Base-by-base conservation (phyloP, 2,329 filamentous ascomycete genomes). In the Chrysoporthe puriensis region DNA sequence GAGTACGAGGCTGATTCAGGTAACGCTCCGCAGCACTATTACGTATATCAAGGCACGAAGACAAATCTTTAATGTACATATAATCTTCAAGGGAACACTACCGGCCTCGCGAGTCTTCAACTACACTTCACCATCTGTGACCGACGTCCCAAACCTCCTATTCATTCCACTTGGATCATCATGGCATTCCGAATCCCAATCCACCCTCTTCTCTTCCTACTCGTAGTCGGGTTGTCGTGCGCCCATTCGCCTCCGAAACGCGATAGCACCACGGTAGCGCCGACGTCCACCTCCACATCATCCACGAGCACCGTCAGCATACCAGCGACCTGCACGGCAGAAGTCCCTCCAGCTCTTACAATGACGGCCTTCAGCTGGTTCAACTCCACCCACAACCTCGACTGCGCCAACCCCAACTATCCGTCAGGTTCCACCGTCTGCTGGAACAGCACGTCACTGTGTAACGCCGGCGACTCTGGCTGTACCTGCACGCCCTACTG, bases 331-430 rank as follows among this genome's bases (percentile, higher is more conserved):
- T 61, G 59, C 43, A 61, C 43, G 9, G 21, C 59, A 2, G 46
- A 54, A 18, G 61, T 54, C 18, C 61, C 61, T 13, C 34, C 48
- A 1, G n/a, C 61, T 13, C 61, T 65, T 7, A 64, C 46, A 32
- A 56, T 68, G 36, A 65, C 57, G 8, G 44, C 46, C 42, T 67
- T 67, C 57, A 43, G 14, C 21, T 67, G 66, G 66, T 67, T 67
- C 62, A 67, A 67, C 57, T 64, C 62, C 2, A 64, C 66, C 13
- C 66, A 67, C 66, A 67, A 67, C 13, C 48, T 67, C 43, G 66
- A 67, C 57, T 67, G 66, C 48, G 36, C 40, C 62, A 60, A 46
- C 26, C 62, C 56, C 7, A 67, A 67, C 40, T 67, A 43, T 9
- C 62, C 66, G 13, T 32, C 66, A 21, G 62, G 36, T 40, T 34